Conservation (phyloP, 2,329 filamentous ascomycete genomes). For the Stylonectria norvegica region DNA sequence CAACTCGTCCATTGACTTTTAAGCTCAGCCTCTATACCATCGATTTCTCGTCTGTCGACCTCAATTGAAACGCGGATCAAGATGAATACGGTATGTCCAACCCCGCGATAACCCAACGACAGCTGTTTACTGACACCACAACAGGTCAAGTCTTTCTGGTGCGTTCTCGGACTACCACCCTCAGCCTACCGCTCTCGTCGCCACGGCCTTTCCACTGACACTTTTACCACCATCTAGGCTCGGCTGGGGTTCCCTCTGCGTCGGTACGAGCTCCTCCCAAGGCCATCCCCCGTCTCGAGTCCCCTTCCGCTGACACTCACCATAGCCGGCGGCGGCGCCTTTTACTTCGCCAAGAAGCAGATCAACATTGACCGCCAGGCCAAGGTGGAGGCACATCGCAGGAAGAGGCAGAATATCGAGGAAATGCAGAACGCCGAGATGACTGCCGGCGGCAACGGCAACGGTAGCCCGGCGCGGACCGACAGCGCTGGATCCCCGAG, state of each 20-base stretch:
- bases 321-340: constrained; percentile 81
- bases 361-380: constrained; percentile 86
- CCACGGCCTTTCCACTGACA: constrained; percentile 7
- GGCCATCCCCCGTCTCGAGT: not conserved
- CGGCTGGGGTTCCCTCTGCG: constrained; percentile 86
- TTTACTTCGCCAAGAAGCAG: constrained; percentile 90
- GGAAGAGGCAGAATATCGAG: constrained; percentile 59
- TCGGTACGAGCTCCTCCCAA: constrained; percentile 55
- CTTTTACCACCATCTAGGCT: constrained; percentile 52
- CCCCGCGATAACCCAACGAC: not conserved
- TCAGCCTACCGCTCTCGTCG: constrained; percentile 5
- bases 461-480: constrained; percentile 53
- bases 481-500: constrained; percentile 61
- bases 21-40: constrained; percentile 10
- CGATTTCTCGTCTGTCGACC: constrained; percentile 6
- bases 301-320: constrained; percentile 15
- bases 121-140: constrained; percentile 6
- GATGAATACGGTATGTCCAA: constrained; percentile 56
- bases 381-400: constrained; percentile 63
- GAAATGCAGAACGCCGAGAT: constrained; percentile 50
- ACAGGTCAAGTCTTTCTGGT: constrained; percentile 66
- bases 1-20: constrained; percentile 21
- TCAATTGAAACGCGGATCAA: constrained; percentile 18
- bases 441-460: constrained; percentile 31
- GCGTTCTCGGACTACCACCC: constrained; percentile 25